Base-by-base conservation (phyloP, 352 stramenopile species). In the Pythium guiyangense region DNA sequence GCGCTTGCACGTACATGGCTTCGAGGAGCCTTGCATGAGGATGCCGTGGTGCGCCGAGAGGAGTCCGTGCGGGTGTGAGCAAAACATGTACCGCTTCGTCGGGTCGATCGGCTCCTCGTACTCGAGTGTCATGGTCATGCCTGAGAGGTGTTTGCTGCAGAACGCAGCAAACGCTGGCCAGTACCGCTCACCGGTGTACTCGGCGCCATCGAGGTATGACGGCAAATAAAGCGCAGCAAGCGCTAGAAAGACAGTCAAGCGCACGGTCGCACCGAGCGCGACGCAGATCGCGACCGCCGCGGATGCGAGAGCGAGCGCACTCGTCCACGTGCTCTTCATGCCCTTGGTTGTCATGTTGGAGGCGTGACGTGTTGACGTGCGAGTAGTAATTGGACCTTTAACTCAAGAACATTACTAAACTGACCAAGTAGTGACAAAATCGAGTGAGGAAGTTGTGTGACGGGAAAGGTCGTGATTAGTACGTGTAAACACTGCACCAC, bases 71-170 rank as follows among this genome's bases (percentile, higher is more conserved):
- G 84, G 84, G 50, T 94, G 84, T 3, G 76, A 88, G 54, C 70
- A 86, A 50, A 91, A 89, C 29, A 94, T 83, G 55, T 92, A 85
- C 57, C 90, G 82, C 66, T 77, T 80, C 29, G 50, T 57, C 6
- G 77, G 70, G 37, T 86, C 70, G 46, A 92, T 59, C 10, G 68
- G 66, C 49, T 81, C 70, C 50, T 94, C 80, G 63, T 84, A 89
- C 59, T 92, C 79, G 39, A 92, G 61, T 49, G 78, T 87, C 54
- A 69, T 74, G 0, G 69, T 63, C 50, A 88, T 73, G 25, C 65
- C 53, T 5, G 66, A 49, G 57, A 86, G 66, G 25, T 64, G 43
- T 15, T 63, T 68, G 18, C 26, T 47, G 25, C 63, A 64, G 69
- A 75, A 79, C 20, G 47, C 66, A 39, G 70, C 74, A 43, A 85